phyloP scores from a whole-genome alignment of 345 rosid genomes.

The Camelina neglecta region DNA sequence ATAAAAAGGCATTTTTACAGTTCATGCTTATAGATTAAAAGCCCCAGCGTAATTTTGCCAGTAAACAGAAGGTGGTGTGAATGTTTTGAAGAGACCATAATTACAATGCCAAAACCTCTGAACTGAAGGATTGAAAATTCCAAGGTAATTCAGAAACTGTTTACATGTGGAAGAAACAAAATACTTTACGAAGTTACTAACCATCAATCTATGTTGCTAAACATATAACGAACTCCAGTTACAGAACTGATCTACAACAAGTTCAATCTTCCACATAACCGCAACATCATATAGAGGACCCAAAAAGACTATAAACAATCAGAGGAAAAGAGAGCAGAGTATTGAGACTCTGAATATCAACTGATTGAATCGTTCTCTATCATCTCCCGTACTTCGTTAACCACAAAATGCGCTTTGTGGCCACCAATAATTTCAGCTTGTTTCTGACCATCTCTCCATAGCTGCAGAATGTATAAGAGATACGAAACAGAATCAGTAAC shows the following conservation, averaged over 20 bases:
- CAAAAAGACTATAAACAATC: conserved; percentile 1
- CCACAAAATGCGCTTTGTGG: conserved; percentile 76
- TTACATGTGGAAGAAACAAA: not conserved
- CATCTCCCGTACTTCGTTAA: conserved; percentile 74
- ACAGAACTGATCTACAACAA: not conserved
- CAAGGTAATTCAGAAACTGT: not conserved
- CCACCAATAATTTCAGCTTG: conserved; percentile 87
- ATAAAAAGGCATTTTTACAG: not conserved
- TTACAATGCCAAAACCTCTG: not conserved
- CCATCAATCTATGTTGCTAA: not conserved
- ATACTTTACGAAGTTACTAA: not conserved
- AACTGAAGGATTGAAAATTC: not conserved
- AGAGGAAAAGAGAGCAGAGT: not conserved
- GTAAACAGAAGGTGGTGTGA: not conserved
- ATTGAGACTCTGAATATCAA: not conserved
- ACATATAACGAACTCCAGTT: not conserved
- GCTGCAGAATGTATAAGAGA: conserved; percentile 45
- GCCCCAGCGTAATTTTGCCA: not conserved
- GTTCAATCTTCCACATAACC: conserved; percentile 7
- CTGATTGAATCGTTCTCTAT: conserved; percentile 56
- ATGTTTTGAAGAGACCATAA: no score
- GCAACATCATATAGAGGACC: not conserved
- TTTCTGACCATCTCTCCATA: conserved; percentile 82
- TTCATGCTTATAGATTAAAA: not conserved
- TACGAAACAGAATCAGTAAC: not conserved